Evolutionary conservation across 1,284 basidiomycete genomes (phyloP), one percentile per base, ranked within the genome.

Genomic region (Moniliophthora roreri): DNA sequence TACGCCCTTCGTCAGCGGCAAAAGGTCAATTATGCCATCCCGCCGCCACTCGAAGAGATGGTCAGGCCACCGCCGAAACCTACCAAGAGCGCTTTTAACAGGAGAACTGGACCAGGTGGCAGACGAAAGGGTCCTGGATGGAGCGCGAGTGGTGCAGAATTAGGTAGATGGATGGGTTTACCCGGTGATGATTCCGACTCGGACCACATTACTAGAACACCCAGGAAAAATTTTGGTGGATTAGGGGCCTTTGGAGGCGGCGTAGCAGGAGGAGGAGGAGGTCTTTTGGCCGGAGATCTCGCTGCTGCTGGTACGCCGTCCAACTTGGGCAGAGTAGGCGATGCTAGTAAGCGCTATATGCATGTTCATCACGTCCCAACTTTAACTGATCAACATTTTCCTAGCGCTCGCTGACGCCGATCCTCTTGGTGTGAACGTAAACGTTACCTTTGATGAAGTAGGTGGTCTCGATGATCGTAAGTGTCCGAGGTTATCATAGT

Each of bases 381-480:
- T n/a, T n/a, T n/a, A n/a, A 67, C 55, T 56, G 57, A 55, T 58
- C 50, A 62, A 23, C 53, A 32, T 56, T 54, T 36, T 56, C 61
- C 28, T 51, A 84, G 93, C 84, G 42, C 82, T 96, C n/a, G 96
- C 97, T 9, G 97, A 99, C 68, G 89, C 93, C 2, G 97, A 99
- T 70, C 97, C 97, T 3, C 79, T 99, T 9, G 95, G 95, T 16
- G 91, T 97, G 6, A 94, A 96, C 63, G 85, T 89, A 66, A 93
- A 93, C 61, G 89, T 99, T 20, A 95, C 94, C 0, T 99, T 99
- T 67, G 91, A 95, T 65, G 91, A 95, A 70, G 93, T 99, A n/a
- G 97, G 97, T 34, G 97, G 97, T 4, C 75, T 99, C 37, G 95
- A 98, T 64, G 87, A 92, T 53, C 96, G 91, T 93, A 62, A 67